Evolutionary conservation across 2,329 filamentous ascomycete genomes (phyloP).

Genomic region (Apiospora saccharicola): DNA sequence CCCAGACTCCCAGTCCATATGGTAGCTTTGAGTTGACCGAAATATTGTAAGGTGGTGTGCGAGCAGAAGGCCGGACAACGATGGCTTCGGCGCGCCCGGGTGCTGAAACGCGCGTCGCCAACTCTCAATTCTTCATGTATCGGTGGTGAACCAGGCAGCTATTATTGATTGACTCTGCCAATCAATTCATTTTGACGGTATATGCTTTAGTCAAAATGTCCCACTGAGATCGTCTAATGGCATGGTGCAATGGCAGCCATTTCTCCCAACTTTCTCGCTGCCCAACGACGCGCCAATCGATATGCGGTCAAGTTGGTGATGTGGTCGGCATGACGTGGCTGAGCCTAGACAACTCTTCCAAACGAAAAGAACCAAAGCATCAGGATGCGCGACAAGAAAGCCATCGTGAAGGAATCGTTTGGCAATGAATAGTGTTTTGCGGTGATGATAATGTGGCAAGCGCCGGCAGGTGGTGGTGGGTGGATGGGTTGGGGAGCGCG

Average conservation of each 20-base stretch:
- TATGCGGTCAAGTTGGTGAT: conserved; percentile 5
- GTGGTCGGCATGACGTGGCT: conserved; percentile 9
- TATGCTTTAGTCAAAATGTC: background rate
- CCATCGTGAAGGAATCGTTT: background rate
- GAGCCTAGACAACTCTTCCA: background rate
- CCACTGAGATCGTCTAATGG: background rate
- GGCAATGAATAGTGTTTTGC: background rate
- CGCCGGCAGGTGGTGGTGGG: background rate
- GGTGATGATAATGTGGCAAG: background rate
- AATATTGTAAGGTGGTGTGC: background rate
- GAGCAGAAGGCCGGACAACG: background rate
- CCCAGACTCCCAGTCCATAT: background rate
- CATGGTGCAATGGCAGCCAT: background rate
- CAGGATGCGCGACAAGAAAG: too few species aligned
- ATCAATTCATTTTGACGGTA: background rate
- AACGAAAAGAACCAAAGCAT: background rate
- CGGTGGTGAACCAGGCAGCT: background rate
- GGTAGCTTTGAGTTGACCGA: background rate
- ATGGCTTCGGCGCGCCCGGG: background rate
- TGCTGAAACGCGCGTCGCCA: background rate
- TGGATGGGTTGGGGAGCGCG: background rate
- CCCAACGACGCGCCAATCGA: background rate
- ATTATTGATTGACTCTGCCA: background rate
- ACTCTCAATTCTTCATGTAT: background rate
- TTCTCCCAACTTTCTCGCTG: background rate